Evolutionary conservation across 2,329 filamentous ascomycete genomes (phyloP), one percentile per base, ranked within the genome.

Genomic region (Pyrenochaeta sp.): DNA sequence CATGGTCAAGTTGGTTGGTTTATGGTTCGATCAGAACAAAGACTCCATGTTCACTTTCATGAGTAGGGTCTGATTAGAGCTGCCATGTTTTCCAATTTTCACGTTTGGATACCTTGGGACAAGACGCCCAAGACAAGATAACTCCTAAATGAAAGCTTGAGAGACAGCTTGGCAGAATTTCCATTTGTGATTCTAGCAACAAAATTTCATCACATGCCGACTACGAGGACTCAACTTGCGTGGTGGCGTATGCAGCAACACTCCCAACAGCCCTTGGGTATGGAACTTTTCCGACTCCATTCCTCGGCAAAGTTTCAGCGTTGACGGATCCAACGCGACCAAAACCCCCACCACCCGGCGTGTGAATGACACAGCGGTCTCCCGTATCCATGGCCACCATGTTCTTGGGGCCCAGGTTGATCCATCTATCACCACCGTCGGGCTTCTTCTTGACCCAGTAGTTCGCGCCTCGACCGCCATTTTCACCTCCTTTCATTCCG

Each of bases 401-500:
- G 7, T 47, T 48, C 34, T 53, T 53, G 15, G 46, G 42, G 3
- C 50, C 50, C 31, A 53, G 41, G 20, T 53, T 51, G 9, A 53
- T 29, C 46, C 42, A 50, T n/a, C 50, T 27, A n/a, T 54, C 47
- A n/a, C n/a, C n/a, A n/a, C n/a, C n/a, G n/a, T n/a, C n/a, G n/a
- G n/a, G n/a, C n/a, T 27, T 13, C 24, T 9, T 27, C 24, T 27
- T 27, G 10, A 27, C 24, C 24, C 24, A 27, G 10, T 9, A 11
- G 24, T 96, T 96, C 51, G 89, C 74, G 0, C 90, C 90, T 35
- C 86, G 84, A 58, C 82, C 71, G 0, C 83, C 91, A 52, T 90
- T 85, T 48, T 84, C 84, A 6, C 90, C 90, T 1, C 90, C 90
- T 11, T 83, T 84, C 39, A 96, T 77, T 0, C 90, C 90, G 58